Conservation (phyloP, 441 rosid genomes). For the Viola pubescens region DNA sequence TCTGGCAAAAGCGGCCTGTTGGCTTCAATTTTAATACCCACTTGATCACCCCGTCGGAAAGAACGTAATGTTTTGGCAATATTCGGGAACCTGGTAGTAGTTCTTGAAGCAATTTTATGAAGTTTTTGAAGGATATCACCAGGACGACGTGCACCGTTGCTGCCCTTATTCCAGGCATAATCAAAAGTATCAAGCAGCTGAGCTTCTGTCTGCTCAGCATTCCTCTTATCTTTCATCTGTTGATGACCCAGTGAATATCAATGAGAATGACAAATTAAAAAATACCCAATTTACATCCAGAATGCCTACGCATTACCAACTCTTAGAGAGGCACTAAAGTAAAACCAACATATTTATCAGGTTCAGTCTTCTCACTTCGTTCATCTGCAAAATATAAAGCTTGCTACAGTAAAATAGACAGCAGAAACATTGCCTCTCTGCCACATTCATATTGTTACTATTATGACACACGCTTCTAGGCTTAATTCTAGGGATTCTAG, state of each 20-base stretch:
- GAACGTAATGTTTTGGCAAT: slow-evolving; percentile 30
- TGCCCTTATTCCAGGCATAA: slow-evolving; percentile 87
- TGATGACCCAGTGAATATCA: neutral
- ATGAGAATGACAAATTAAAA: neutral
- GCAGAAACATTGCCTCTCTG: neutral
- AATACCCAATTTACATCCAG: slow-evolving; percentile 3
- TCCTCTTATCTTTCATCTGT: slow-evolving; percentile 59
- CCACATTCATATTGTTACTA: neutral
- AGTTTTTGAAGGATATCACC: slow-evolving; percentile 42
- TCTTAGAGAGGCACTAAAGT: neutral
- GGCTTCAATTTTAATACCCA: slow-evolving; percentile 38
- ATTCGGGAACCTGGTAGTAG: slow-evolving; percentile 23
- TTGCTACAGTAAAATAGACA: neutral
- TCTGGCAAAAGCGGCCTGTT: slow-evolving; percentile 20
- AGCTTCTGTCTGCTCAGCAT: slow-evolving; percentile 51
- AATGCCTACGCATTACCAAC: neutral
- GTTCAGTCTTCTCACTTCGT: neutral
- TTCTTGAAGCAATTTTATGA: slow-evolving; percentile 22
- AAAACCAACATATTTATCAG: neutral
- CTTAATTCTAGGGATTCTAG: no score
- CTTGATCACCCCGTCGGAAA: slow-evolving; percentile 27
- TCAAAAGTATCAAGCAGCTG: slow-evolving; percentile 55
- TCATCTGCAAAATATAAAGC: neutral
- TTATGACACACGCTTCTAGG: no score
- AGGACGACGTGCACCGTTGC: slow-evolving; percentile 59